Percentiles rank a stretch among this genome's conserved stretches.
These are phyloP conservation scores for Cornus florida DNA, from an alignment of 148 eudicot species.

Conservation along the genomic window DNA sequence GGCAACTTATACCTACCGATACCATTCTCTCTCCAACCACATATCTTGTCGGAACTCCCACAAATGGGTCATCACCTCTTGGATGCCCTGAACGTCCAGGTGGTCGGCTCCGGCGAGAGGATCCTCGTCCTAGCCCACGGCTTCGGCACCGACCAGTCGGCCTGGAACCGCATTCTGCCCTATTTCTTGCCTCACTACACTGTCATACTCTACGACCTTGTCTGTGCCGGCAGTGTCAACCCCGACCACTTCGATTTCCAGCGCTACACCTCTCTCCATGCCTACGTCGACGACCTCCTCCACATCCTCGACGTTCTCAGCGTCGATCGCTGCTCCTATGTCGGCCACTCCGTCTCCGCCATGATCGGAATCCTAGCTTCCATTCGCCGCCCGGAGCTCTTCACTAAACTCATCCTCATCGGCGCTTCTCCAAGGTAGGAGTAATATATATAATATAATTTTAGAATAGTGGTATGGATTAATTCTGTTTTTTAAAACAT, in stretches of 20 bases:
- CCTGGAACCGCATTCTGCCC: conserved; percentile 84
- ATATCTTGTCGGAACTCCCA: too few relatives aligned
- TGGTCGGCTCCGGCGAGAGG: conserved; percentile 61
- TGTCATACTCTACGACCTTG: conserved; percentile 71
- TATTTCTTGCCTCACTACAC: conserved; percentile 52
- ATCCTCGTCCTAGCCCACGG: conserved; percentile 79
- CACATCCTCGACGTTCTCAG: neutral
- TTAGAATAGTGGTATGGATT: too few relatives aligned
- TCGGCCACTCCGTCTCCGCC: conserved; percentile 61
- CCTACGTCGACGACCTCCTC: neutral
- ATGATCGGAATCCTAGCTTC: conserved; percentile 57
- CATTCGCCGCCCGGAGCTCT: conserved; percentile 51
- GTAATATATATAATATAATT: too few relatives aligned
- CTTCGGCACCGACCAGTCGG: conserved; percentile 91
- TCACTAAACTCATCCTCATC: conserved; percentile 50
- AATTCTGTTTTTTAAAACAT: too few relatives aligned
- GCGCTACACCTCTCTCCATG: neutral
- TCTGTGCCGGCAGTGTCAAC: conserved; percentile 91
- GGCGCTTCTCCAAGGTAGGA: conserved; percentile 41
- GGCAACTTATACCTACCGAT: too few relatives aligned
- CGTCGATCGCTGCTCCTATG: conserved; percentile 11
- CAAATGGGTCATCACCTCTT: conserved; percentile 60
- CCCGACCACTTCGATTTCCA: conserved; percentile 73
- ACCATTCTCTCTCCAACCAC: too few relatives aligned
- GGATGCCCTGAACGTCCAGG: conserved; percentile 68